Evolutionary conservation across 140 eudicot species (phyloP).

Genomic region (Anethum foeniculum): DNA sequence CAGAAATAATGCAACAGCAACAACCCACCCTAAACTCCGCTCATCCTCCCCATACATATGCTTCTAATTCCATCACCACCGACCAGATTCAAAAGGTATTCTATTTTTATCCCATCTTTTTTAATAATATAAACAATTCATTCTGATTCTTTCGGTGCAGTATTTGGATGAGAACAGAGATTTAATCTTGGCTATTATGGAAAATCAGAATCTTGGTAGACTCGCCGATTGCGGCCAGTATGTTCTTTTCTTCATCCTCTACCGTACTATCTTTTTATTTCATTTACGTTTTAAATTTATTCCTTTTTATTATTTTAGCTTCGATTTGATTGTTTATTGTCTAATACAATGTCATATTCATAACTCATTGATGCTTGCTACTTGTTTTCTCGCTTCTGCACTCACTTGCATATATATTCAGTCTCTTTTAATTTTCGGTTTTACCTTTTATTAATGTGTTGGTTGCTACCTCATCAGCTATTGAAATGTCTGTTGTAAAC

Average conservation of each 20-base stretch:
- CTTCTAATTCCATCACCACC: conserved; percentile 54
- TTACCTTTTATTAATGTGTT: background rate
- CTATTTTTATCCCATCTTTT: background rate
- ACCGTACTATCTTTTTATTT: background rate
- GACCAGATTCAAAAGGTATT: conserved; percentile 80
- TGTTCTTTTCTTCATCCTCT: conserved; percentile 21
- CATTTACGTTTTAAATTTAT: too few relatives aligned
- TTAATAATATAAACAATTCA: background rate
- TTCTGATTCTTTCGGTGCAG: conserved; percentile 34
- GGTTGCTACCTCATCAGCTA: background rate
- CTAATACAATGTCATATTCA: too few relatives aligned
- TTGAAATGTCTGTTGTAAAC: background rate
- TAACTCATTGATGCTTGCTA: background rate
- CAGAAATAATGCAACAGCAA: conserved; percentile 25
- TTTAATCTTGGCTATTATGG: conserved; percentile 88
- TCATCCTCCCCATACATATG: conserved; percentile 17
- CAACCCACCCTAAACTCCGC: conserved; percentile 31
- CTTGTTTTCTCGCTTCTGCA: background rate
- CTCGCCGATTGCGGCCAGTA: conserved; percentile 78
- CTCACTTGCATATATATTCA: background rate
- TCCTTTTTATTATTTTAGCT: background rate
- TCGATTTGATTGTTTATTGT: too few relatives aligned
- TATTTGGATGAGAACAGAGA: conserved; percentile 82
- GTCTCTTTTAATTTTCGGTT: background rate
- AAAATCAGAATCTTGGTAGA: conserved; percentile 76